phyloP scores from a whole-genome alignment of 1,284 basidiomycete species.

The Irpex sp. region DNA sequence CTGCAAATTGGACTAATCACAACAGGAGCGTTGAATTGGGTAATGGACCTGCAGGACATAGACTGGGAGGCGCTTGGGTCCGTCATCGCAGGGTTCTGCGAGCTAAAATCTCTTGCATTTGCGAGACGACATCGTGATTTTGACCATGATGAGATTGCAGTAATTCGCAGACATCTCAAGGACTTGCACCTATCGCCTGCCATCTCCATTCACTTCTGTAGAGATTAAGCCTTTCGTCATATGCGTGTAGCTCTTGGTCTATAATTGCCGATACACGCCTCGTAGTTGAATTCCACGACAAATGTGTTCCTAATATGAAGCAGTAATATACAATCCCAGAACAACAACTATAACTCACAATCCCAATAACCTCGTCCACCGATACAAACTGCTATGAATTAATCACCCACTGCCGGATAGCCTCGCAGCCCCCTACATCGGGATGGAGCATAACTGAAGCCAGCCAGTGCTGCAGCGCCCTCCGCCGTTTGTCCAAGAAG shows the following conservation, averaged over 20 bases:
- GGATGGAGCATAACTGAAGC: constrained; percentile 75
- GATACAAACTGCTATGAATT: constrained; percentile 36
- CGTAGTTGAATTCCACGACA: not conserved
- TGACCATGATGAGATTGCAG: not conserved
- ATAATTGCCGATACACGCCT: not conserved
- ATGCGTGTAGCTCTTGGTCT: not conserved
- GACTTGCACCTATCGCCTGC: not conserved
- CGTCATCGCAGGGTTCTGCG: not conserved
- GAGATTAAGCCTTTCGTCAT: not conserved
- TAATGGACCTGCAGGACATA: not conserved
- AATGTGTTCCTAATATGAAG: not conserved
- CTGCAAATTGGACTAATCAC: not conserved
- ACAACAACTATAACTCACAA: not conserved
- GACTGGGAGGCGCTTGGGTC: not conserved
- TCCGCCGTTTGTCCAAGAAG: constrained; percentile 78
- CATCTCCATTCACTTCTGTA: not conserved
- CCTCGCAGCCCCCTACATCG: constrained; percentile 71
- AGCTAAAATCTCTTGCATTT: not conserved
- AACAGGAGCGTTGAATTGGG: not conserved
- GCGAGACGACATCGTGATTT: not conserved
- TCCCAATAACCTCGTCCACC: not conserved
- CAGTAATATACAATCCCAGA: not conserved
- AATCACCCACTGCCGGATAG: constrained; percentile 74
- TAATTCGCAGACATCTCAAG: not conserved
- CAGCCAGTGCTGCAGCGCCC: constrained; percentile 75